A percentile compares a stretch with the other conserved stretches of the same genome.
phyloP scores from a whole-genome alignment of 73 alveolate species.

The Blepharisma japonicum region DNA sequence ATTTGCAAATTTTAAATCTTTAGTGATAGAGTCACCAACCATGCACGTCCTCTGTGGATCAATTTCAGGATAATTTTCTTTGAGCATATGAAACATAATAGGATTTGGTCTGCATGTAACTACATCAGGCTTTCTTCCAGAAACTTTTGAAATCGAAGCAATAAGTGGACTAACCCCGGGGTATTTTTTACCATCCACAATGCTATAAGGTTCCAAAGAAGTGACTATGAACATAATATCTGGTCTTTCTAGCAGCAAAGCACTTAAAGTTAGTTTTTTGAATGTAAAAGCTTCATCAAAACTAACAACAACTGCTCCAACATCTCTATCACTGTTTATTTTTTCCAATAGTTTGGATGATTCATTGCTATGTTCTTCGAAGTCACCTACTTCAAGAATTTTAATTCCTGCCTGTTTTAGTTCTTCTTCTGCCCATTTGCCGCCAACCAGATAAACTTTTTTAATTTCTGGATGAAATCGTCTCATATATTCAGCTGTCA shows the following conservation, averaged over 20 bases:
- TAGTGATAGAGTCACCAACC: neutral
- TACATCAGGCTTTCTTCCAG: slow-evolving; percentile 2
- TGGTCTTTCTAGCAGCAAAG: neutral
- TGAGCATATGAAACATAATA: slow-evolving; percentile 9
- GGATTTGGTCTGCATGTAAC: slow-evolving; percentile 16
- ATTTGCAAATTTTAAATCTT: neutral
- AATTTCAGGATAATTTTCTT: slow-evolving; percentile 20
- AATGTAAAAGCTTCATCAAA: slow-evolving; percentile 22
- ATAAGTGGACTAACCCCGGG: slow-evolving; percentile 29
- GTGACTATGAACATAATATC: slow-evolving; percentile 17
- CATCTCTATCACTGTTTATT: neutral
- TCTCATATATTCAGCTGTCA: slow-evolving; percentile 11
- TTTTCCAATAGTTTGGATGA: neutral
- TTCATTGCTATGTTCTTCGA: slow-evolving; percentile 9
- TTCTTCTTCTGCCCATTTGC: neutral
- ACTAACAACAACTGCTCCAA: slow-evolving; percentile 11
- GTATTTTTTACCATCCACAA: slow-evolving; percentile 22
- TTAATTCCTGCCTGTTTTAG: neutral
- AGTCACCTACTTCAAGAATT: slow-evolving; percentile 3
- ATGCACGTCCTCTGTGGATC: slow-evolving; percentile 1
- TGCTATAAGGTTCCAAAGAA: neutral
- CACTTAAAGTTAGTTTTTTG: neutral
- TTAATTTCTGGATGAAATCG: slow-evolving; percentile 15
- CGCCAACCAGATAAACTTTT: neutral
- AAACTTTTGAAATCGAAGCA: neutral